Conservation (phyloP, 2,329 filamentous ascomycete genomes). For the Paracamarosporium sp. region DNA sequence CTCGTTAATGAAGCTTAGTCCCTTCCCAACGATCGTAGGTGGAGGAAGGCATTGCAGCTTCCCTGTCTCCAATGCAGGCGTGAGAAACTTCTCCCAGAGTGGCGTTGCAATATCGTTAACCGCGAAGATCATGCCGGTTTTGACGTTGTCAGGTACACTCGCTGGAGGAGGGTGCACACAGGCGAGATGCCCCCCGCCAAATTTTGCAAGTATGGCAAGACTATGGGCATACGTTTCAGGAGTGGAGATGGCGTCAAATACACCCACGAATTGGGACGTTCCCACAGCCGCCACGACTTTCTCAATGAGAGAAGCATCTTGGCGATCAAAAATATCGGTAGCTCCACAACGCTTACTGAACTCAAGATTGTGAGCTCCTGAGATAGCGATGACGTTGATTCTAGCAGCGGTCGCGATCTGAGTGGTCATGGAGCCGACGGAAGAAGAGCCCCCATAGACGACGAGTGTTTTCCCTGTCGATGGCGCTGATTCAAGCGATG, state of each 20-base stretch:
- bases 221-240: constrained; percentile 24
- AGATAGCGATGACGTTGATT: constrained; percentile 47
- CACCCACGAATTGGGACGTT: constrained; percentile 44
- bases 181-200: constrained; percentile 45
- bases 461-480: constrained; percentile 46
- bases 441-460: constrained; percentile 57
- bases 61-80: constrained; percentile 28
- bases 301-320: constrained; percentile 35
- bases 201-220: constrained; percentile 30
- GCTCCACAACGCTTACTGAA: constrained; percentile 29
- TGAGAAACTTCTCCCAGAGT: constrained; percentile 35
- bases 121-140: constrained; percentile 36
- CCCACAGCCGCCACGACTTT: constrained; percentile 46
- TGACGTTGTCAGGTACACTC: constrained; percentile 38
- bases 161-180: constrained; percentile 44
- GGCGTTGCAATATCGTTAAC: constrained; percentile 30
- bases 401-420: constrained; percentile 50
- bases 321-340: constrained; percentile 34
- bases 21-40: constrained; percentile 33
- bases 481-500: constrained; percentile 33
- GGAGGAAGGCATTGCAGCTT: constrained; percentile 32
- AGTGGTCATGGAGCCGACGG: constrained; percentile 49
- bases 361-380: constrained; percentile 35
- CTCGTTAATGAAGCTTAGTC: constrained; percentile 33
- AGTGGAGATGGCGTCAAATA: constrained; percentile 46